Base-by-base conservation (phyloP, 495 filamentous ascomycete species). In the Elaphomyces granulatus region DNA sequence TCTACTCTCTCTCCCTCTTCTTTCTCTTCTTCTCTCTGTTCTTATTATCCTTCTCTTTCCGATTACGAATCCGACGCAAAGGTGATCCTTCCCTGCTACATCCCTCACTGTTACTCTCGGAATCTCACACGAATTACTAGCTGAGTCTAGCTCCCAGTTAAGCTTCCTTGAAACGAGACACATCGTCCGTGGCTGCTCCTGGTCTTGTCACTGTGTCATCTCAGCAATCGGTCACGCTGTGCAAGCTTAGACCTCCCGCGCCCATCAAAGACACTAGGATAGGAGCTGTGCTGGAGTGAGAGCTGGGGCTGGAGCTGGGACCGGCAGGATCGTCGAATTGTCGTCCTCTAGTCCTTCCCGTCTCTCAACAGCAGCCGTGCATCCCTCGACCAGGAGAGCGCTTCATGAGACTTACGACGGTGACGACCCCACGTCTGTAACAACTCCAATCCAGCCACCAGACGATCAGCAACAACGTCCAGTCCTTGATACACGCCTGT, bases 351-450 rank as follows among this genome's bases (percentile, higher is more conserved):
- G 49, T 20, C 39, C 40, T n/a, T 48, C 40, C 20, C 15, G 45
- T 50, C 42, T 21, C 32, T 45, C 44, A 41, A 45, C 51, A 32
- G 47, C 56, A 59, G 61, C 56, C 40, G 64, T 68, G 64, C 58
- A 60, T 68, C 55, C 49, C 50, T 50, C 54, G 49, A 48, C 43
- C 47, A 46, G 37, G 43, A 47, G 49, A 53, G 48, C 56, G 31
- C 55, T 58, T 72, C 49, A 78, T 74, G 75, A 78, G 60, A 57
- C 61, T 58, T 58, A 78, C 75, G 74, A 77, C 53, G 42, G 57
- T 63, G 40, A 75, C 73, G 70, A 74, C 61, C 61, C 52, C 37
- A 40, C 54, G 37, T 56, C 61, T 32, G 56, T 68, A 52, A 70
- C 68, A 59, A 69, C 64, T 44, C 61, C 57, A n/a, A n/a, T n/a